phyloP scores from a whole-genome alignment of 768 basidiomycete species.

The Macrolepiota dolichaula region DNA sequence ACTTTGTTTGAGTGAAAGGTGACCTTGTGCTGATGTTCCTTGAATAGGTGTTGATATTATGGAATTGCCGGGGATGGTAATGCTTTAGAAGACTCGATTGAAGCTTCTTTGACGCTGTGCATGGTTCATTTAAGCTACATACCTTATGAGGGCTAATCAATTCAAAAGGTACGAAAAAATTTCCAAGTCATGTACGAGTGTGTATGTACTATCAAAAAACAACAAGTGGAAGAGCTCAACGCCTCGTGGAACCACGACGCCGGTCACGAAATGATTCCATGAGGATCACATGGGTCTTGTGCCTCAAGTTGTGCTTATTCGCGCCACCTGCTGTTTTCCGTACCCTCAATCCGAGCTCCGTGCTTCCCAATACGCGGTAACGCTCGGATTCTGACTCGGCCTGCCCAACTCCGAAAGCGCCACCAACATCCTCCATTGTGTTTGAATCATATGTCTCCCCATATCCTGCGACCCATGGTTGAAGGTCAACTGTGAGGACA shows the following conservation, averaged over 20 bases:
- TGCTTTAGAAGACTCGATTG: too few relatives aligned
- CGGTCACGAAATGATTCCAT: neutral
- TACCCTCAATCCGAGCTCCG: slow-evolving; percentile 4
- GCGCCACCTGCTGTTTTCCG: neutral
- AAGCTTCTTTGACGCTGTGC: too few relatives aligned
- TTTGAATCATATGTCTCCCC: neutral
- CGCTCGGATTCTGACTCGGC: neutral
- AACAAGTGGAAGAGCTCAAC: neutral
- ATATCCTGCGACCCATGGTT: neutral
- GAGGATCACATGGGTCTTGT: neutral
- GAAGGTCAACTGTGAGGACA: neutral
- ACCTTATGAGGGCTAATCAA: too few relatives aligned
- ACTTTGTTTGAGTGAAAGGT: neutral
- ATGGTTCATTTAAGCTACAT: too few relatives aligned
- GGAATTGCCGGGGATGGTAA: neutral
- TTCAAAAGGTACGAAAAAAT: too few relatives aligned
- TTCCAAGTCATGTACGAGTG: too few relatives aligned
- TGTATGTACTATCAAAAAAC: too few relatives aligned
- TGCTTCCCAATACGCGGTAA: slow-evolving; percentile 3
- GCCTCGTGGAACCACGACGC: neutral
- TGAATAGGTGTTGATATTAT: neutral
- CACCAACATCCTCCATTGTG: neutral
- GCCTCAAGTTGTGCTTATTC: neutral
- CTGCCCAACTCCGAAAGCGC: neutral
- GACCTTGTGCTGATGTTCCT: neutral